Evolutionary conservation across 2,329 filamentous ascomycete genomes (phyloP), one percentile per base, ranked within the genome.

Genomic region (Furcasterigmium sp.): DNA sequence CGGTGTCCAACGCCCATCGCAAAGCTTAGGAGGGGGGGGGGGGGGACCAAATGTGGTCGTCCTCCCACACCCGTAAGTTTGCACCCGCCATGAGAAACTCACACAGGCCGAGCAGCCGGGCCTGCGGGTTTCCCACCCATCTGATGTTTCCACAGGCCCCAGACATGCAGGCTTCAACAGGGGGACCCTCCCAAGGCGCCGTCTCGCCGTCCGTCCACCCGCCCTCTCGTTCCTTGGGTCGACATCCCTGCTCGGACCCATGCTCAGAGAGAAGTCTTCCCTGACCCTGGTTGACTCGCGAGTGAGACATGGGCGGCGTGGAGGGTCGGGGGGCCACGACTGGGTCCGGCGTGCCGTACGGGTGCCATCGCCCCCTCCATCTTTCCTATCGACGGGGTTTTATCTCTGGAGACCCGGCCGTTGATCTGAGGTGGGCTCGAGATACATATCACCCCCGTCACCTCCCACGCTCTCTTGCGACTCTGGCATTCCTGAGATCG

Each of bases 391-490:
- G 55, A 61, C 60, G 59, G 53, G 58, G 64, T 62, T 66, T 67
- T 64, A 65, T 64, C 62, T 63, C 43, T 47, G 37, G 46, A 18
- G 28, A 29, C 48, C 38, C 35, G 41, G 41, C 43, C 55, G 60
- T 66, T 67, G 62, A 68, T 63, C 63, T 60, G 32, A 30, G 28
- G 38, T 55, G 59, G 62, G 57, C 56, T 64, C 56, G 59, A 56
- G 58, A 60, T 73, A 75, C 72, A 72, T 75, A 75, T 75, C 60
- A 68, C 70, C 32, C 32, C 70, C 67, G 58, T 68, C 67, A 59
- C 56, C 55, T 61, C 60, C 51, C 57, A 63, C 58, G 54, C 58
- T 63, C 59, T 50, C 52, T 51, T 53, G 47, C 53, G 26, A 45
- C 55, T 53, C 57, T 63, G 56, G 58, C 60, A 60, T 65, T 63